Base-by-base conservation (phyloP, 129 eudicot species). In the Centella asiatica region DNA sequence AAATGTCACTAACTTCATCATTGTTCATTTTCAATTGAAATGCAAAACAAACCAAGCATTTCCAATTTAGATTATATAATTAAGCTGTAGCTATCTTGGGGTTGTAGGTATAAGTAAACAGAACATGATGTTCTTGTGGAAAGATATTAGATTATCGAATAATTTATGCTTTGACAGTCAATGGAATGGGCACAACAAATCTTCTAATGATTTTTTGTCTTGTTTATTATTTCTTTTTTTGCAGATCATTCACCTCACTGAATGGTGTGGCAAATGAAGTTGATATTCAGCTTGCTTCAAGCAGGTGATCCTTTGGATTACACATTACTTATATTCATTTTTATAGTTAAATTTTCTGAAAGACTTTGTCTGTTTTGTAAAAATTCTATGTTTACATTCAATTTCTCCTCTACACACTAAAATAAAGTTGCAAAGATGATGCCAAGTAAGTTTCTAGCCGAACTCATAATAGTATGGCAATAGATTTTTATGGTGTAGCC, bases 161-260 rank as follows among this genome's bases (percentile, higher is more conserved):
- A 6, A 13, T 12, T 12, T 58, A 2, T 34, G 4, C 15, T 36
- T 58, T 19, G 5, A 57, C 3, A 14, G 11, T 31, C 60, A 54
- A 29, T 0, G 47, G 15, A 42, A 37, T 37, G 0, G 12, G 12
- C 14, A 27, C n/a, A n/a, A n/a, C n/a, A 29, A 6, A 0, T 6
- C 5, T 4, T 24, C 2, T 12, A n/a, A 1, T 52, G 26, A 52
- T 3, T 57, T 33, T 57, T 17, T 5, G 4, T 12, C 9, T 33
- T 33, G 28, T 48, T n/a, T n/a, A n/a, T n/a, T n/a, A n/a, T n/a
- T n/a, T 23, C 44, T 59, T 53, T 34, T 28, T 27, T 65, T 82
- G 76, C 83, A 92, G 99, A 62, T 87, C 96, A 25, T 82, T 92
- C 74, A 79, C 88, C 54, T 68, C 78, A 63, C 99, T 92, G 14